Evolutionary conservation across 2,329 filamentous ascomycete genomes (phyloP).

Genomic region (Ceratocystis diversiconidia): DNA sequence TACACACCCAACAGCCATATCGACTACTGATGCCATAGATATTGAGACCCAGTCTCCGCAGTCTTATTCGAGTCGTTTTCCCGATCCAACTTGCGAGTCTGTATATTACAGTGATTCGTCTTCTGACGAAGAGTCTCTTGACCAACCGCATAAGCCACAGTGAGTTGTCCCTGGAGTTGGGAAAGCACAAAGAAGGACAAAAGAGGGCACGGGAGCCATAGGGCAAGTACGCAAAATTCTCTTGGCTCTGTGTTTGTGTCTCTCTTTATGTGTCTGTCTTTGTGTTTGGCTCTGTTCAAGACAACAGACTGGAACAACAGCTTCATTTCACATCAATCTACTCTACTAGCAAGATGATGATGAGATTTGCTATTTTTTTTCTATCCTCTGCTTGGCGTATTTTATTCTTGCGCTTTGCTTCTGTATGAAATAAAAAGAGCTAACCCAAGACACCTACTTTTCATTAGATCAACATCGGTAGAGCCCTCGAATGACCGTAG

Average conservation of each 20-base stretch:
- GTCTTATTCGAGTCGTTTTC: conserved; percentile 11
- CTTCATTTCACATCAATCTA: no score
- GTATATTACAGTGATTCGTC: conserved; percentile 14
- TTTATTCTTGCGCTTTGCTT: no score
- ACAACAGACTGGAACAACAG: no score
- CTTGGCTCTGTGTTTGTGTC: no score
- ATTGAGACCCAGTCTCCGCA: conserved; percentile 6
- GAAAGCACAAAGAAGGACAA: background rate
- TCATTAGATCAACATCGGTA: background rate
- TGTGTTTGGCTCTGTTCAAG: no score
- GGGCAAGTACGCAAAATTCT: background rate
- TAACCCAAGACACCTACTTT: background rate
- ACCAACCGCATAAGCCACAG: conserved; percentile 2
- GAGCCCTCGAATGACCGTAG: conserved; percentile 14
- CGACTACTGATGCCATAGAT: background rate
- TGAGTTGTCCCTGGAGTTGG: background rate
- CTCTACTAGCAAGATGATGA: no score
- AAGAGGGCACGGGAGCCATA: background rate
- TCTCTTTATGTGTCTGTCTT: no score
- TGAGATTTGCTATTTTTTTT: no score
- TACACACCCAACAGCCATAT: background rate
- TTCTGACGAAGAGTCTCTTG: conserved; percentile 13
- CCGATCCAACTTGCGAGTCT: conserved; percentile 10
- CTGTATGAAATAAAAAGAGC: background rate
- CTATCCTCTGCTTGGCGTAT: no score